Evolutionary conservation across 345 rosid species (phyloP).

Genomic region (Eucalyptus marginata): DNA sequence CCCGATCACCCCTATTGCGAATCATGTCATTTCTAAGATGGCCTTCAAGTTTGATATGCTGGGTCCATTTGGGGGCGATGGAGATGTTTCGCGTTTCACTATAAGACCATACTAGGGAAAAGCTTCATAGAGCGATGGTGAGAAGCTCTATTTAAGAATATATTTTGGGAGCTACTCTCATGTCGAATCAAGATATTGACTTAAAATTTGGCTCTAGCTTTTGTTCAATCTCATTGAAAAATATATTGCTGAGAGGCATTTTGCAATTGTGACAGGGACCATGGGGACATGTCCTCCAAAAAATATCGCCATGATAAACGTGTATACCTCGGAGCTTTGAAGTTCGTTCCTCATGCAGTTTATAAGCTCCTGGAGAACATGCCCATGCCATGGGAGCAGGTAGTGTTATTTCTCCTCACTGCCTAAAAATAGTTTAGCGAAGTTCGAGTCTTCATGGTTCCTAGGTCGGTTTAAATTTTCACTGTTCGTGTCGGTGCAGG

Average conservation of each 20-base stretch:
- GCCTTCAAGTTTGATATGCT: background rate
- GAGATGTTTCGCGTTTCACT: background rate
- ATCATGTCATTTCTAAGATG: background rate
- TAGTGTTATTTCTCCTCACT: background rate
- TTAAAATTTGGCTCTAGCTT: background rate
- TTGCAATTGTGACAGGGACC: constrained; percentile 46
- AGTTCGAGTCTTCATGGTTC: background rate
- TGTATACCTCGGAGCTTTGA: constrained; percentile 97
- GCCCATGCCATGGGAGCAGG: constrained; percentile 99
- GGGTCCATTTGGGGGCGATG: background rate
- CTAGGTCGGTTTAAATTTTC: background rate
- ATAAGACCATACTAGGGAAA: background rate
- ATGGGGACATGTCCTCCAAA: constrained; percentile 99
- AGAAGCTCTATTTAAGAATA: background rate
- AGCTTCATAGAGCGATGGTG: background rate
- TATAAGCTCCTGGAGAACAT: constrained; percentile 97
- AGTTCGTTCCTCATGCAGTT: constrained; percentile 96
- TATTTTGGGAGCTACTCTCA: background rate
- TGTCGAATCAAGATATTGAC: background rate
- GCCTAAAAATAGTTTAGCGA: background rate
- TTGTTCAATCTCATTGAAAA: background rate
- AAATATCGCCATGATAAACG: constrained; percentile 95
- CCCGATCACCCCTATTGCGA: too few species aligned
- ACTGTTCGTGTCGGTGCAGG: constrained; percentile 13
- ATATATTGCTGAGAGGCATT: background rate